Conservation (phyloP, 2,329 filamentous ascomycete genomes). For the Alternaria brassicicola region DNA sequence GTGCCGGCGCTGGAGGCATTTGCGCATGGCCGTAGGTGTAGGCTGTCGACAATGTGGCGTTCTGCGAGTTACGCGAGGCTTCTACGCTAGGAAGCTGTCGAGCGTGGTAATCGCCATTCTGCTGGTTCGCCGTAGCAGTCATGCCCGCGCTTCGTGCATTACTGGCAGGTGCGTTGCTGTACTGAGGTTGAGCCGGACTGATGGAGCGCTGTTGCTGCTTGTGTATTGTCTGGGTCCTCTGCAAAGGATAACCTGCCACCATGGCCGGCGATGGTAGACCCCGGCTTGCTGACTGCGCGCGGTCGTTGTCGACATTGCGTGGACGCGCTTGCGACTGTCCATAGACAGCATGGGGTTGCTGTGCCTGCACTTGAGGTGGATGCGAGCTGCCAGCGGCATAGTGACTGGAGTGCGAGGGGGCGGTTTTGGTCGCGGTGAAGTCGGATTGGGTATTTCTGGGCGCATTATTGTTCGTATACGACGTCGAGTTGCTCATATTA, state of each 20-base stretch:
- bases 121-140: slow-evolving; percentile 20
- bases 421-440: slow-evolving; percentile 31
- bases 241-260: slow-evolving; percentile 32
- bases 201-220: slow-evolving; percentile 37
- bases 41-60: slow-evolving; percentile 19
- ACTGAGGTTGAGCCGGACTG: slow-evolving; percentile 38
- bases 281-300: slow-evolving; percentile 21
- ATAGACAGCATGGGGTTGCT: slow-evolving; percentile 27
- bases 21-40: slow-evolving; percentile 30
- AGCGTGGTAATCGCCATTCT: slow-evolving; percentile 29
- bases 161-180: slow-evolving; percentile 19
- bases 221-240: slow-evolving; percentile 30
- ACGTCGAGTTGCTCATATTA: slow-evolving; percentile 41
- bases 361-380: slow-evolving; percentile 25
- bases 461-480: slow-evolving; percentile 27
- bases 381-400: slow-evolving; percentile 24
- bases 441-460: slow-evolving; percentile 24
- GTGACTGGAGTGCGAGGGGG: slow-evolving; percentile 22
- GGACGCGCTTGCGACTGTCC: slow-evolving; percentile 35
- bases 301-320: slow-evolving; percentile 37
- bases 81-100: slow-evolving; percentile 33
- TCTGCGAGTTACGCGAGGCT: slow-evolving; percentile 20
- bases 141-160: slow-evolving; percentile 17
- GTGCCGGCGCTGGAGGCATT: slow-evolving; percentile 16
- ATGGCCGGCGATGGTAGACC: slow-evolving; percentile 33